Percentiles rank a stretch among this genome's conserved stretches.
phyloP scores from a whole-genome alignment of 164 flowering plant species.

The Piper longum region DNA sequence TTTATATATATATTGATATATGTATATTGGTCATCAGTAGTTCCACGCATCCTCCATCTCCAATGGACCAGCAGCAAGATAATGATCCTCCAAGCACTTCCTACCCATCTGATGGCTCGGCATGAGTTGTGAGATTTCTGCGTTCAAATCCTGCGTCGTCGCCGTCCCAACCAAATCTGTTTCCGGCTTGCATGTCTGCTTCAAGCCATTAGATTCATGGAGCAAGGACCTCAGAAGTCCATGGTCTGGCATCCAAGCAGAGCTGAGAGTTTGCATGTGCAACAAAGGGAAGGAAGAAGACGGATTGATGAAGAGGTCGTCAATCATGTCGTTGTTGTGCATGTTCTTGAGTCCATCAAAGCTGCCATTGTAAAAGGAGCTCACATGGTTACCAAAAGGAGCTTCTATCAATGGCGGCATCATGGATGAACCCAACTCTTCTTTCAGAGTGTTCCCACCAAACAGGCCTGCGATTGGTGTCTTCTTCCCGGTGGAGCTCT shows the following conservation, averaged over 20 bases:
- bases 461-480: too few relatives aligned
- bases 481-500: too few relatives aligned
- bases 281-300: slow-evolving; percentile 2
- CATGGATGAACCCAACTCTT: slow-evolving; percentile 4
- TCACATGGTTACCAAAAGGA: slow-evolving; percentile 10
- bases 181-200: slow-evolving; percentile 19
- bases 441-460: too few relatives aligned
- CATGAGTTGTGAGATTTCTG: too few relatives aligned
- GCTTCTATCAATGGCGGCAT: slow-evolving; percentile 37
- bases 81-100: too few relatives aligned
- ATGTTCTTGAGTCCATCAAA: slow-evolving; percentile 10
- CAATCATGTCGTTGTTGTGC: slow-evolving; percentile 7
- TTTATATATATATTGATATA: too few relatives aligned
- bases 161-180: slow-evolving; percentile 23
- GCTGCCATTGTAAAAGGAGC: slow-evolving; percentile 4
- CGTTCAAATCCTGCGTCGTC: too few relatives aligned
- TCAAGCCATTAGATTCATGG: slow-evolving; percentile 15
- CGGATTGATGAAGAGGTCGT: slow-evolving; percentile 9
- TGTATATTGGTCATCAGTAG: neutral
- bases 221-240: slow-evolving; percentile 14
- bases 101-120: too few relatives aligned
- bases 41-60: slow-evolving; percentile 4
- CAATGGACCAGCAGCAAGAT: slow-evolving; percentile 13
- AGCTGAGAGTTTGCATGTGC: slow-evolving; percentile 13
- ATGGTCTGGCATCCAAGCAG: slow-evolving; percentile 7